Evolutionary conservation across 768 basidiomycete genomes (phyloP), one percentile per base, ranked within the genome.

Genomic region (Trametes meyenii): DNA sequence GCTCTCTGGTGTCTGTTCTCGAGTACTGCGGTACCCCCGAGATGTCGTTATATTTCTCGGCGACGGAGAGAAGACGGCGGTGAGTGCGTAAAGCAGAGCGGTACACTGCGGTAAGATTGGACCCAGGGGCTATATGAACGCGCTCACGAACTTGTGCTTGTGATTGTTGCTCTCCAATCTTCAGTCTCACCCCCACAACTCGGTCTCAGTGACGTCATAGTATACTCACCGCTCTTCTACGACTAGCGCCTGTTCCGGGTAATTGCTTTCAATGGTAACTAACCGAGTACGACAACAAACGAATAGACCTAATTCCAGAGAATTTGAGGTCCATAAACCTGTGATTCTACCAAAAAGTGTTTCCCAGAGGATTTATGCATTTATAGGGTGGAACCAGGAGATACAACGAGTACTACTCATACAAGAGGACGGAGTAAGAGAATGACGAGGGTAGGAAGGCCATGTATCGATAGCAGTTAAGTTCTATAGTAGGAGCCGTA

Each of bases 191-290:
- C n/a, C n/a, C 23, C 51, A 21, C 40, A 13, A 44, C 17, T 13
- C 43, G 44, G 19, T 46, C 19, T 3, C 19, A 5, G 40, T 56
- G 45, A 56, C 43, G 55, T 56, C 55, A 56, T 49, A 1, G 19
- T 35, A 38, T 56, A 35, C 19, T 45, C 45, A 56, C 45, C 46
- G 45, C 52, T 40, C 12, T 21, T n/a, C 39, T 10, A 0, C 26
- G 13, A n/a, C 16, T 14, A 19, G 35, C 16, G 50, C 33, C 14
- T 6, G 14, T 33, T 24, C 12, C 7, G 23, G 46, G 7, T 24
- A 2, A 26, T 46, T 19, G 21, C 13, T 5, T 46, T 46, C 21
- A 6, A 19, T 44, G 43, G 21, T 13, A 46, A 7, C 12, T 21
- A 46, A 13, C 19, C 12, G 12, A 24, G n/a, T 45, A 5, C 44